These are phyloP conservation scores for Leccinum angustisporum DNA, from an alignment of 1,284 basidiomycete species.

Conservation along the genomic window DNA sequence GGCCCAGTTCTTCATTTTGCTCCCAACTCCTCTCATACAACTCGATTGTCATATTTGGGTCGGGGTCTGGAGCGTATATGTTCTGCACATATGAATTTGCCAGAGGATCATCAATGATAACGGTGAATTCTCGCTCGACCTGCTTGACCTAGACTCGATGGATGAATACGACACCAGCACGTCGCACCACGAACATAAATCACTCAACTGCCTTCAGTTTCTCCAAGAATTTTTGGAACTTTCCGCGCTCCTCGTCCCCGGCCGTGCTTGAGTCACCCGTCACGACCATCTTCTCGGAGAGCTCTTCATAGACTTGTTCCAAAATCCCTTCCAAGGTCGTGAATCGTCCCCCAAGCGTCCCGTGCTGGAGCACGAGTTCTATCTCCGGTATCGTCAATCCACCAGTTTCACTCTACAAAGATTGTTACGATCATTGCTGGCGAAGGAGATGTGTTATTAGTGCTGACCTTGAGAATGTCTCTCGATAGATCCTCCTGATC, in stretches of 20 bases:
- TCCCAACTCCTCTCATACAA: constrained; percentile 83
- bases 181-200: background rate
- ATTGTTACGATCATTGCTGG: background rate
- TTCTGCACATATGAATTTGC: constrained; percentile 97
- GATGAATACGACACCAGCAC: background rate
- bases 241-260: constrained; percentile 46
- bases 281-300: constrained; percentile 87
- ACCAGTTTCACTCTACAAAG: constrained; percentile 81
- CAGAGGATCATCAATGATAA: constrained; percentile 95
- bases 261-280: constrained; percentile 63
- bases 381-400: constrained; percentile 94
- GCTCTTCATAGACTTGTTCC: constrained; percentile 93
- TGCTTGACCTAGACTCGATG: constrained; percentile 60
- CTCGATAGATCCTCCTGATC: constrained; percentile 93
- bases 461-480: constrained; percentile 85
- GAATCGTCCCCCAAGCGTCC: constrained; percentile 97
- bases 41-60: constrained; percentile 88
- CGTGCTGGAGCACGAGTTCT: constrained; percentile 87
- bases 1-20: constrained; percentile 94
- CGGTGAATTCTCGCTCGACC: constrained; percentile 78
- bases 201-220: constrained; percentile 72
- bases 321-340: constrained; percentile 97
- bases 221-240: constrained; percentile 77
- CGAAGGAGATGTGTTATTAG: background rate
- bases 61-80: constrained; percentile 88